Base-by-base conservation (phyloP, 2,329 filamentous ascomycete genomes). In the Lecanicillium sp. region DNA sequence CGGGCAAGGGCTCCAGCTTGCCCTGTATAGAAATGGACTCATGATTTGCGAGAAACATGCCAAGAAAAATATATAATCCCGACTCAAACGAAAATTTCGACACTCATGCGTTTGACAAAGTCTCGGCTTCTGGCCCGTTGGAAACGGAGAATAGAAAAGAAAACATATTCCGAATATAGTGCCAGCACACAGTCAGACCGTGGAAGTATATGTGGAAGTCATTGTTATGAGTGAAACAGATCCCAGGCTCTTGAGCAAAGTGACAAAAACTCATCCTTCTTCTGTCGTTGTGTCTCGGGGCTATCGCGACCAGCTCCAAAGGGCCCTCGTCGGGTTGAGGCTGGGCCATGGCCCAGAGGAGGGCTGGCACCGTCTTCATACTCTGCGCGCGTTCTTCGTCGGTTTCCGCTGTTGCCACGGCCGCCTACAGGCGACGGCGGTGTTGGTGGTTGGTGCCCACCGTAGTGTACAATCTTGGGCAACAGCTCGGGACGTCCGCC, bases 211-310 rank as follows among this genome's bases (percentile, higher is more conserved):
- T 37, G 46, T 33, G 44, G 47, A 51, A 47, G 45, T 41, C 43
- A 46, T 46, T 46, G 44, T 44, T 65, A 95, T 45, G 88, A 95
- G 67, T 96, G 92, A 63, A 96, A 95, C 19, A 98, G 64, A 65
- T 98, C 92, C 92, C 92, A 98, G 8, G 92, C 92, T 53, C 86
- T 73, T 49, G 86, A 80, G 58, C 90, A 95, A 35, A 96, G 67
- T 40, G 75, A 70, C 47, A 98, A 68, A 55, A 98, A 98, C 58
- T 95, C 87, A 31, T 95, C 88, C 57, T 88, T 88, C 77, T 96
- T 96, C 54, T 76, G 81, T 51, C 78, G 73, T 58, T 86, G 82
- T 5, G 80, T 86, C 51, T 92, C 88, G 7, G 85, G 87, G 48
- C 80, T 89, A 54, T 92, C 88, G 44, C 85, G 72, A 28, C 85